Conservation (phyloP, 208 protist species). For the Angomonas deanei region DNA sequence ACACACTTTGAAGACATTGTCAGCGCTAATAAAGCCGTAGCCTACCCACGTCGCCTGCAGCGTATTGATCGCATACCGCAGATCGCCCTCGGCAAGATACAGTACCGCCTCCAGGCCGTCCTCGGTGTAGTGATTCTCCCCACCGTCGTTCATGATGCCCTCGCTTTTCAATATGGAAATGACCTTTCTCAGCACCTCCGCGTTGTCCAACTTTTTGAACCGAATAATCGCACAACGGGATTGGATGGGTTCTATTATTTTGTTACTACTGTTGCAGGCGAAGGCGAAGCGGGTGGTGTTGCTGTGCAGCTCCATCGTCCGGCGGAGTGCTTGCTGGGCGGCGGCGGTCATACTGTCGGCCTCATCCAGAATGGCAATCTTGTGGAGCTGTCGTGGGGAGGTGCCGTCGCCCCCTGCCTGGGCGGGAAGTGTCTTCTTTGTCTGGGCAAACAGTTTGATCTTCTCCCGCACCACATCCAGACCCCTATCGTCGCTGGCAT, state of each 20-base stretch:
- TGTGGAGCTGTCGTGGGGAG: constrained; percentile 74
- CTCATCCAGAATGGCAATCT: constrained; percentile 99
- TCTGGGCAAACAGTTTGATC: constrained; percentile 98
- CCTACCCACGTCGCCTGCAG: constrained; percentile 95
- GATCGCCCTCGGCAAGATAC: constrained; percentile 97
- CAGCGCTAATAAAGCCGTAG: constrained; percentile 93
- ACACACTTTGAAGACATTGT: constrained; percentile 99
- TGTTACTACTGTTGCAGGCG: constrained; percentile 98
- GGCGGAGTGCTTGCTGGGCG: constrained; percentile 97
- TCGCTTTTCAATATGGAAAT: constrained; percentile 90
- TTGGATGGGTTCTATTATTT: constrained; percentile 99
- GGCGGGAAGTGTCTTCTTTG: constrained; percentile 87
- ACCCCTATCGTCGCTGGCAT: constrained; percentile 99
- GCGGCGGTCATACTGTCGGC: constrained; percentile 98
- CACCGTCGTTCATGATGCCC: constrained; percentile 37
- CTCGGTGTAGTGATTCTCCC: constrained; percentile 69
- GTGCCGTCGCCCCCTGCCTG: constrained; percentile 13
- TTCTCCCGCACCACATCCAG: constrained; percentile 97
- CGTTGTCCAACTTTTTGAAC: constrained; percentile 75
- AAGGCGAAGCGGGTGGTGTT: constrained; percentile 98
- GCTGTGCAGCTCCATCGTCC: constrained; percentile 98
- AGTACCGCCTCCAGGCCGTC: constrained; percentile 96
- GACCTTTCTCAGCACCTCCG: constrained; percentile 92
- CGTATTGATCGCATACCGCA: constrained; percentile 97
- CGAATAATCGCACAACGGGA: constrained; percentile 89